Evolutionary conservation across 164 flowering plant species (phyloP).

Genomic region (Vitis vinifera): ASM3070453v1 NC_081815.1:19267001-19267500

Average conservation of each 20-base stretch:
- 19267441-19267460: no score
- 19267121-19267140: conserved; percentile 95
- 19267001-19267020: conserved; percentile 87
- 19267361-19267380: background rate
- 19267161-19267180: conserved; percentile 61
- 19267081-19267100: conserved; percentile 48
- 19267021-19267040: conserved; percentile 88
- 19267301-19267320: conserved; percentile 95
- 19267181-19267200: conserved; percentile 48
- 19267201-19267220: conserved; percentile 83
- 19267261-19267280: conserved; percentile 96
- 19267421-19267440: no score
- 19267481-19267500: no score
- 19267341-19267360: conserved; percentile 62
- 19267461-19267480: no score
- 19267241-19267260: conserved; percentile 81
- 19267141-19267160: conserved; percentile 71
- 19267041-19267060: conserved; percentile 89
- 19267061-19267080: conserved; percentile 94
- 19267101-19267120: conserved; percentile 97
- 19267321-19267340: conserved; percentile 96
- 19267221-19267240: conserved; percentile 95
- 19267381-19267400: background rate
- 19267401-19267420: no score
- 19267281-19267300: conserved; percentile 97